Conservation (phyloP, 805 yeast genomes). For the Dipodascus albidus region DNA sequence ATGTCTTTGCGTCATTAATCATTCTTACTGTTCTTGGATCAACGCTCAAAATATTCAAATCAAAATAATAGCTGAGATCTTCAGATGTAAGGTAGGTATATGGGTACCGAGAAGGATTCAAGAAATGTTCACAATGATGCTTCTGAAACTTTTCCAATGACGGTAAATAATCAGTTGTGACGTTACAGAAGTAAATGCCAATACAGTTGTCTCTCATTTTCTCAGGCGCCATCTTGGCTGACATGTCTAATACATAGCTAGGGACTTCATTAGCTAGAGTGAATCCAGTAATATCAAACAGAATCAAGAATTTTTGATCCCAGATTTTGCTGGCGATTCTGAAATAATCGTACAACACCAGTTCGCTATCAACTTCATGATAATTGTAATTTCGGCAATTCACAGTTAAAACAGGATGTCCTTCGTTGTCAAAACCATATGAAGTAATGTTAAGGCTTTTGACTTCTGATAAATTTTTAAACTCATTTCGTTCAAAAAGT, state of each 20-base stretch:
- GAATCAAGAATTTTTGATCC: slow-evolving; percentile 51
- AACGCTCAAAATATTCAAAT: slow-evolving; percentile 30
- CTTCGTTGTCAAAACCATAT: slow-evolving; percentile 60
- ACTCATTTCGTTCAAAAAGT: slow-evolving; percentile 58
- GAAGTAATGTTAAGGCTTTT: slow-evolving; percentile 38
- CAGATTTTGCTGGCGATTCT: slow-evolving; percentile 61
- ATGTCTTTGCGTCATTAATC: slow-evolving; percentile 15
- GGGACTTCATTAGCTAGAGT: slow-evolving; percentile 22
- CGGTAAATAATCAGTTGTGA: slow-evolving; percentile 22
- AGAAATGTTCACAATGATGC: slow-evolving; percentile 12
- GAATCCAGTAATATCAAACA: slow-evolving; percentile 62
- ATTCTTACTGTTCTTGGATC: slow-evolving; percentile 32
- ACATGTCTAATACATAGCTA: slow-evolving; percentile 25
- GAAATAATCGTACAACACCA: slow-evolving; percentile 45
- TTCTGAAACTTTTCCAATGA: slow-evolving; percentile 17
- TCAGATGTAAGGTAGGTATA: slow-evolving; percentile 35
- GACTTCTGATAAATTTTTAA: slow-evolving; percentile 36
- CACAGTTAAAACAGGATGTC: slow-evolving; percentile 55
- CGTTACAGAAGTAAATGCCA: slow-evolving; percentile 38
- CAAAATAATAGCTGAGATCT: slow-evolving; percentile 34
- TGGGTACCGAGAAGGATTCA: slow-evolving; percentile 19
- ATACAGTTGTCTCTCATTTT: slow-evolving; percentile 41
- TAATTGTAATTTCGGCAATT: slow-evolving; percentile 29
- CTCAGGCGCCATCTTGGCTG: slow-evolving; percentile 40
- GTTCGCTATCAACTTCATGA: slow-evolving; percentile 33